Evolutionary conservation across 306 rosid species (phyloP).

Genomic region (Trifolium dubium): DNA sequence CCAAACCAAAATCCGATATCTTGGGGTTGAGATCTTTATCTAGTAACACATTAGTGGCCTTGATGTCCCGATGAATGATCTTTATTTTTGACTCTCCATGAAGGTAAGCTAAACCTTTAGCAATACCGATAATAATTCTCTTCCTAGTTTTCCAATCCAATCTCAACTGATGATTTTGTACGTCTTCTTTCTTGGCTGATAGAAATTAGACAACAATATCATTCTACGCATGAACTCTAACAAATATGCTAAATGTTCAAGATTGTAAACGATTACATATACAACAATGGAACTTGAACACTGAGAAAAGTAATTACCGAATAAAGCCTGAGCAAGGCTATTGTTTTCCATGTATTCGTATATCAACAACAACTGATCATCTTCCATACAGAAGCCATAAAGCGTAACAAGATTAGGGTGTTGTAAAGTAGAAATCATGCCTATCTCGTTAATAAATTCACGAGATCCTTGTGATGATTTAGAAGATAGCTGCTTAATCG

Average conservation of each 20-base stretch:
- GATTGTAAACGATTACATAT: background rate
- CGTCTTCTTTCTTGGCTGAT: conserved; percentile 40
- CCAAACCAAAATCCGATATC: conserved; percentile 70
- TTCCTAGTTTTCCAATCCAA: conserved; percentile 64
- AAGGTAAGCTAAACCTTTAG: conserved; percentile 67
- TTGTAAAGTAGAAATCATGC: conserved; percentile 59
- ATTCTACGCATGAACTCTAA: background rate
- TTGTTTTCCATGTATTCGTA: conserved; percentile 70
- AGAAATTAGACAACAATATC: conserved; percentile 16
- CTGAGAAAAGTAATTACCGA: conserved; percentile 45
- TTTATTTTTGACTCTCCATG: conserved; percentile 73
- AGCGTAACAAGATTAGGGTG: conserved; percentile 65
- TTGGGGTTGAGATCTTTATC: conserved; percentile 66
- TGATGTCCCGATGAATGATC: conserved; percentile 75
- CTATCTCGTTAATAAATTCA: conserved; percentile 63
- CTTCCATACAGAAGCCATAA: conserved; percentile 59
- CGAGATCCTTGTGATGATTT: conserved; percentile 61
- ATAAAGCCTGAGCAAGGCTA: conserved; percentile 59
- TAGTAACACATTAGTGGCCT: conserved; percentile 66
- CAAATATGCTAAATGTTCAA: background rate
- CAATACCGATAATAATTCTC: conserved; percentile 65
- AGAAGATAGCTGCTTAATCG: conserved; percentile 58
- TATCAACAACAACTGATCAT: conserved; percentile 51
- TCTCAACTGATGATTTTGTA: conserved; percentile 24
- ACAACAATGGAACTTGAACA: background rate